These are phyloP conservation scores for Entomortierella parvispora DNA, from an alignment of 192 early-diverging fungal genomes.

Conservation along the genomic window DNA sequence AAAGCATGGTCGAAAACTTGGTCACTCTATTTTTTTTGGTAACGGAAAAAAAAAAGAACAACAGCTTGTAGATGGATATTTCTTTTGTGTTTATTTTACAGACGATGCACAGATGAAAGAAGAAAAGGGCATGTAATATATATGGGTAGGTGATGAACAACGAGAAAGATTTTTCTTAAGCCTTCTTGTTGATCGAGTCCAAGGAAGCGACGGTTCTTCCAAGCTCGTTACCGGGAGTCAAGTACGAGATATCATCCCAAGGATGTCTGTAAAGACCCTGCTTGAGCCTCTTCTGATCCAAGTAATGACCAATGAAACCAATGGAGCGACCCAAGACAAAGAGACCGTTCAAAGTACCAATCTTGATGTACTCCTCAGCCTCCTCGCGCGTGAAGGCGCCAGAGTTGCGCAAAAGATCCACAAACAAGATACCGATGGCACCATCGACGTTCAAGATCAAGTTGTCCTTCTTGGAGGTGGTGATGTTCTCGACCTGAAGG, in stretches of 20 bases:
- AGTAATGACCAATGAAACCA: constrained; percentile 97
- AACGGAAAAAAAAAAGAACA: too few species aligned
- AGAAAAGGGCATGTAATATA: too few species aligned
- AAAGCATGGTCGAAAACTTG: too few species aligned
- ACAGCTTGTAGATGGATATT: too few species aligned
- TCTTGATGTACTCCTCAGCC: constrained; percentile 93
- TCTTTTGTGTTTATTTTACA: too few species aligned
- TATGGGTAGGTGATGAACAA: too few species aligned
- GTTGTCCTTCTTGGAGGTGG: constrained; percentile 97
- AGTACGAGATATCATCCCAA: constrained; percentile 95
- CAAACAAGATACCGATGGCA: constrained; percentile 93
- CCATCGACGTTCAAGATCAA: constrained; percentile 94
- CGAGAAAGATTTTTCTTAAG: too few species aligned
- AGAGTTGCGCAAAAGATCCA: constrained; percentile 89
- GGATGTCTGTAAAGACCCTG: constrained; percentile 97
- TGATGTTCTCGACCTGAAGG: constrained; percentile 92
- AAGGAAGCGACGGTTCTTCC: constrained; percentile 43
- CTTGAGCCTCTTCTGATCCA: constrained; percentile 98
- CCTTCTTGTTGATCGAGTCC: constrained; percentile 40
- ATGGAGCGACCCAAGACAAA: constrained; percentile 94
- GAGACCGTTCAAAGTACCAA: constrained; percentile 94
- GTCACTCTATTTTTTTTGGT: too few species aligned
- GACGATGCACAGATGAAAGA: too few species aligned
- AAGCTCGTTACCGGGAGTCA: constrained; percentile 61
- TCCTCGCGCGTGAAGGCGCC: constrained; percentile 94